Conservation (phyloP, 805 yeast genomes). For the Maudiozyma turicensis region DNA sequence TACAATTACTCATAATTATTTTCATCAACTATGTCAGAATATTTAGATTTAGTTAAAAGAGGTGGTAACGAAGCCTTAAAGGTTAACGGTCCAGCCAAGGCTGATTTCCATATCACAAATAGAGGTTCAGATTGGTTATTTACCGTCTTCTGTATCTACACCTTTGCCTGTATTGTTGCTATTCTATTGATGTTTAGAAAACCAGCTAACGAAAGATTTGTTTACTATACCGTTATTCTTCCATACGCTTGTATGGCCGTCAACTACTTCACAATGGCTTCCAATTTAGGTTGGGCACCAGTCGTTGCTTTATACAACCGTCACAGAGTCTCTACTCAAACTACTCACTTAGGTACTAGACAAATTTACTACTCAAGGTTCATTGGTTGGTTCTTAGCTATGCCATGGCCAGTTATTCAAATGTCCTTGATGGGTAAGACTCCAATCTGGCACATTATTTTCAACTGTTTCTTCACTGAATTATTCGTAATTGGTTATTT, state of each 20-base stretch:
- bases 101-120: constrained; percentile 44
- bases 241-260: constrained; percentile 37
- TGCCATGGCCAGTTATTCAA: constrained; percentile 37
- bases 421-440: constrained; percentile 21
- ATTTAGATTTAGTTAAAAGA: constrained; percentile 12
- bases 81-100: constrained; percentile 36
- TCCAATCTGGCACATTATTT: constrained; percentile 18
- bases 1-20: no score
- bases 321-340: constrained; percentile 28
- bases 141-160: constrained; percentile 46
- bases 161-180: constrained; percentile 27
- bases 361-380: constrained; percentile 50
- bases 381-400: constrained; percentile 49
- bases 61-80: constrained; percentile 34
- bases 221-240: constrained; percentile 33
- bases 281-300: constrained; percentile 48
- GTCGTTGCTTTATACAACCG: constrained; percentile 42
- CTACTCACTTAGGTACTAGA: constrained; percentile 31
- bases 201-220: constrained; percentile 29
- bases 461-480: constrained; percentile 30
- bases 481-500: constrained; percentile 36
- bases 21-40: not conserved
- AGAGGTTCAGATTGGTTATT: constrained; percentile 66
- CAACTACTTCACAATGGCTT: constrained; percentile 48
- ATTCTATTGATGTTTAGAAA: constrained; percentile 20